Percentiles rank a stretch among this genome's conserved stretches.
phyloP scores from a whole-genome alignment of 129 eudicot species.

The Calendula officinalis region DNA sequence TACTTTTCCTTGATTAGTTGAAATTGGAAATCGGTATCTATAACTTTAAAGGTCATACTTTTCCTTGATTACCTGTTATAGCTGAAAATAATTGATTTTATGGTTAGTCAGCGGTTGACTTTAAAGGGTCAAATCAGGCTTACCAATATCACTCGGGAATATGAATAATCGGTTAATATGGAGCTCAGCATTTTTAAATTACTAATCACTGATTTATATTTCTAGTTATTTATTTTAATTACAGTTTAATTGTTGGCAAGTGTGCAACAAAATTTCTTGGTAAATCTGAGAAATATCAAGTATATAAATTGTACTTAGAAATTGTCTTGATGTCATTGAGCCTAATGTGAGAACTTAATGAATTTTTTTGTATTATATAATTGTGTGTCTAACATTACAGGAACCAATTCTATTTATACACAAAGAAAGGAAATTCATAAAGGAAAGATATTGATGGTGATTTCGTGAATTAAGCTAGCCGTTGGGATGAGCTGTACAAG shows the following conservation, averaged over 20 bases:
- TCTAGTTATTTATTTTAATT: constrained; percentile 18
- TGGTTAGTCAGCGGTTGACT: constrained; percentile 49
- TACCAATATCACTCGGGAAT: constrained; percentile 20
- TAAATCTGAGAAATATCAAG: constrained; percentile 76
- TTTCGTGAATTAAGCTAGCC: too few relatives aligned
- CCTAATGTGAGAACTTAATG: too few relatives aligned
- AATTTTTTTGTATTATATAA: too few relatives aligned
- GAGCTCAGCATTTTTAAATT: too few relatives aligned
- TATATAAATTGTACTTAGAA: constrained; percentile 59
- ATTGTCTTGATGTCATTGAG: constrained; percentile 80
- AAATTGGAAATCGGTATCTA: too few relatives aligned
- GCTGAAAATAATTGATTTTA: constrained; percentile 52
- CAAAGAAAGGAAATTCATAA: too few relatives aligned
- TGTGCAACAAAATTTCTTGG: constrained; percentile 49
- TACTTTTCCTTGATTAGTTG: not conserved
- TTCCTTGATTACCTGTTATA: constrained; percentile 44
- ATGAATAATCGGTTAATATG: constrained; percentile 31
- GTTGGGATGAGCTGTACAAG: too few relatives aligned
- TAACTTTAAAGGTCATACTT: too few relatives aligned
- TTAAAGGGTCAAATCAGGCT: constrained; percentile 31
- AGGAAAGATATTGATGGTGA: too few relatives aligned
- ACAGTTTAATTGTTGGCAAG: constrained; percentile 46
- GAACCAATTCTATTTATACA: too few relatives aligned
- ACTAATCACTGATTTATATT: not conserved
- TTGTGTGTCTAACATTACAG: too few relatives aligned